Evolutionary conservation across 140 eudicot species (phyloP), one percentile per base, ranked within the genome.

Genomic region (Senecio squalidus): DNA sequence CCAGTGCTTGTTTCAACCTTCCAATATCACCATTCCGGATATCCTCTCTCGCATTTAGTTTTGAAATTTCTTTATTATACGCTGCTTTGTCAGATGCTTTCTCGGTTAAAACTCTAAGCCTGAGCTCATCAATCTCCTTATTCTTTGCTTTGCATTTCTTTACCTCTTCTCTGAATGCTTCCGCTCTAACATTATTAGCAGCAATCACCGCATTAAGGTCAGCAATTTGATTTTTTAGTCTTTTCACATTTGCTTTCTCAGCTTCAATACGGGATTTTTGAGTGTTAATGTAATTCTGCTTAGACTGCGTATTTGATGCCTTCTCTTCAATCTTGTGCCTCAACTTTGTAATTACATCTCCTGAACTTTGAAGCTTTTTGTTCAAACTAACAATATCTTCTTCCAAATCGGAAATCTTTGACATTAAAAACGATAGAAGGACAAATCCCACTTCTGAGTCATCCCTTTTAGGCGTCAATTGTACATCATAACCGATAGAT

Each of bases 381-480:
- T 67, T 72, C 16, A 79, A 50, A 63, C 26, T 16, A 26, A 27
- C 61, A 20, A 83, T 27, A 39, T 83, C 72, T 47, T 71, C 78
- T 34, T 75, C 89, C 62, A 63, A 66, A 27, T 55, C 61, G 6
- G 76, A n/a, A 39, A 84, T 48, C 67, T 51, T 68, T 55, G 30
- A 60, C 24, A 70, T 40, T 31, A 76, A 57, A 41, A 51, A 71
- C 6, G 17, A 68, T 57, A 56, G 86, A 77, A 21, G 31, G 33
- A 44, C 73, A 74, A 28, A 84, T 74, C 43, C 76, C 82, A 36
- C 79, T n/a, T n/a, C n/a, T n/a, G n/a, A n/a, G n/a, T n/a, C n/a
- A n/a, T n/a, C 88, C 20, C 76, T 73, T 49, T 75, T 78, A 17
- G 93, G 70, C 65, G 74, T 80, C 36, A 49, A n/a, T n/a, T n/a